Conservation (phyloP, 1,284 basidiomycete genomes). For the Ustilago vetiveriae region DNA sequence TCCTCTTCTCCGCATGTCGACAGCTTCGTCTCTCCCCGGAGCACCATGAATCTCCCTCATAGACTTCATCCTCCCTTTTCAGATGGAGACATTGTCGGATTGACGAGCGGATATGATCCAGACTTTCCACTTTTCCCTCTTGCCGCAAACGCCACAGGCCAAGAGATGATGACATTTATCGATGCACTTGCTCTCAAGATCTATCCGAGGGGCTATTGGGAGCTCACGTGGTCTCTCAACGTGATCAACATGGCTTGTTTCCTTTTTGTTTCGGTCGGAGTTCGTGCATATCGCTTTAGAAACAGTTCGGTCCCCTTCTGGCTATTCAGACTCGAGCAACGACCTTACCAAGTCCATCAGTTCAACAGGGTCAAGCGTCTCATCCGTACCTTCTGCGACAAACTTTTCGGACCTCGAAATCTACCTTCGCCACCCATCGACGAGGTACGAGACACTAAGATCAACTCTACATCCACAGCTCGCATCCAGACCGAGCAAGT, state of each 20-base stretch:
- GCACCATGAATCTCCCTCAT: too few species aligned
- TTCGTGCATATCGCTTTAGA: slow-evolving; percentile 13
- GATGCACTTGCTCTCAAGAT: slow-evolving; percentile 19
- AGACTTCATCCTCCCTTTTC: too few species aligned
- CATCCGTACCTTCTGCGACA: not conserved
- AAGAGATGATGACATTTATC: slow-evolving; percentile 19
- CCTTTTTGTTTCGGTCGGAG: slow-evolving; percentile 13
- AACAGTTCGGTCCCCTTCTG: slow-evolving; percentile 22
- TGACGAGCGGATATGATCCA: too few species aligned
- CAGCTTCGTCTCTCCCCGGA: too few species aligned
- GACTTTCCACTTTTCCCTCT: slow-evolving; percentile 8
- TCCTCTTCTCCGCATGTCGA: too few species aligned
- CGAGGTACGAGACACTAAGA: not conserved
- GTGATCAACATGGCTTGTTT: slow-evolving; percentile 11
- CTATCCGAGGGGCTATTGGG: slow-evolving; percentile 23
- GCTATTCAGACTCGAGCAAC: slow-evolving; percentile 19
- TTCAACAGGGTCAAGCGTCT: slow-evolving; percentile 1
- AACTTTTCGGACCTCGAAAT: not conserved
- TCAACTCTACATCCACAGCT: too few species aligned
- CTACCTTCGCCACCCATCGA: not conserved
- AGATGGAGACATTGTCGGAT: too few species aligned
- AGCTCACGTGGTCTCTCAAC: slow-evolving; percentile 14
- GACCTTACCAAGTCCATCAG: slow-evolving; percentile 1
- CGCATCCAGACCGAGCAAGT: too few species aligned
- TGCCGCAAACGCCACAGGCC: slow-evolving; percentile 5